Conservation (phyloP, 257 asterid species). For the Solanum peruvianum region DNA sequence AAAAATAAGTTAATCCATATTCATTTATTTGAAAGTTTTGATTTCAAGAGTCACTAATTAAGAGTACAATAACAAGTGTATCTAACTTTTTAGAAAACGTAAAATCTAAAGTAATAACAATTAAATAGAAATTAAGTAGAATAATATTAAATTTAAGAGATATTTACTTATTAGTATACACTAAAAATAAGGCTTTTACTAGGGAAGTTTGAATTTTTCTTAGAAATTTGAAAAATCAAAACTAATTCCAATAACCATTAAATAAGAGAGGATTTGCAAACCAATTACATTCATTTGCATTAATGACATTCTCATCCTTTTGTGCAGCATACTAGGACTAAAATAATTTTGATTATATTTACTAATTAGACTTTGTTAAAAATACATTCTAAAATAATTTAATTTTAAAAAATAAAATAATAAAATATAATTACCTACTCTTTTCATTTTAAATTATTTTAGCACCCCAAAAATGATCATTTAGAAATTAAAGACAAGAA, state of each 20-base stretch:
- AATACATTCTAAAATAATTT: background rate
- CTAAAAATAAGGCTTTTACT: background rate
- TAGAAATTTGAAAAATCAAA: background rate
- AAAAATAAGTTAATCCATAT: background rate
- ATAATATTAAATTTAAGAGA: rapidly evolving
- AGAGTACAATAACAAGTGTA: no score
- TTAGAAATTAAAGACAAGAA: background rate
- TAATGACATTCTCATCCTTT: background rate
- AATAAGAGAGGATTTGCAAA: background rate
- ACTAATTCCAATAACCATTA: background rate
- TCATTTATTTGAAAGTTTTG: no score
- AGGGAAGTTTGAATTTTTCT: background rate
- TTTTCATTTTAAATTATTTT: background rate
- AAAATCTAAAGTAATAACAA: no score
- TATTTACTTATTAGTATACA: background rate
- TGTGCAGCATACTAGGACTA: background rate
- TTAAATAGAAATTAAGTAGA: rapidly evolving
- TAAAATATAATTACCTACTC: background rate
- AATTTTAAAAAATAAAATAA: background rate
- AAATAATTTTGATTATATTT: background rate
- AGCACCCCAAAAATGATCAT: background rate
- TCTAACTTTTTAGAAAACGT: background rate
- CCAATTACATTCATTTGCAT: background rate
- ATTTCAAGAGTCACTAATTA: background rate
- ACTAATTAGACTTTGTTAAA: background rate